phyloP scores from a whole-genome alignment of 2,329 filamentous ascomycete genomes.

The Akanthomyces muscarius region DNA sequence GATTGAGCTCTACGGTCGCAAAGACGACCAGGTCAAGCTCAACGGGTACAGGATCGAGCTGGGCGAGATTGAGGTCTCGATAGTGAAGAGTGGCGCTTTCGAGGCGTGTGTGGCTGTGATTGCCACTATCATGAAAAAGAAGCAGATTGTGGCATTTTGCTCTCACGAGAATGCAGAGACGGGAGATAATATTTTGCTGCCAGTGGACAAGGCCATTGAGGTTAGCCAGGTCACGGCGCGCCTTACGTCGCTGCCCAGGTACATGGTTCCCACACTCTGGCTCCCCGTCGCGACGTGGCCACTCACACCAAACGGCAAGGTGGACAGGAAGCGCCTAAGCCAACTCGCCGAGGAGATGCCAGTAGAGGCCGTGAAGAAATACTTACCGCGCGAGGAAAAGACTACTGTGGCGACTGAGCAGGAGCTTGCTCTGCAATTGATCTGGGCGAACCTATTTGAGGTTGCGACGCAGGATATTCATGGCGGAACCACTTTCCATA shows the following conservation, averaged over 20 bases:
- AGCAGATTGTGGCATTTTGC: neutral
- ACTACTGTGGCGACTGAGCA: neutral
- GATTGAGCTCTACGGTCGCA: slow-evolving; percentile 22
- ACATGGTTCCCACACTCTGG: neutral
- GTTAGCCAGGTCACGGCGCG: neutral
- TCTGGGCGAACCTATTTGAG: neutral
- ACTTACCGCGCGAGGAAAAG: neutral
- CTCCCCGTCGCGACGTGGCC: neutral
- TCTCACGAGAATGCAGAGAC: neutral
- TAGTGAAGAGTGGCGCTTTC: neutral
- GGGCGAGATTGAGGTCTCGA: slow-evolving; percentile 13
- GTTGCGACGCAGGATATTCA: neutral
- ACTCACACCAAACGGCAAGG: neutral
- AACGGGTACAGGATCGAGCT: slow-evolving; percentile 22
- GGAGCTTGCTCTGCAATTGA: neutral
- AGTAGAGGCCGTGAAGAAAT: neutral
- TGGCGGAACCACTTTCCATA: neutral
- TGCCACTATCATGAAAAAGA: neutral
- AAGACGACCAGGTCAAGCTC: slow-evolving; percentile 24
- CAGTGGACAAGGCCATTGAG: neutral
- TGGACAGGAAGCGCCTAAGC: neutral
- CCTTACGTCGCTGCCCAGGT: neutral
- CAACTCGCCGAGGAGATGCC: neutral
- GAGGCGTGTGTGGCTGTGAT: neutral
- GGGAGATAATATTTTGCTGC: neutral